Percentiles rank a stretch among this genome's conserved stretches.
phyloP scores from a whole-genome alignment of 2,329 filamentous ascomycete species.

The Apiospora pterosperma region DNA sequence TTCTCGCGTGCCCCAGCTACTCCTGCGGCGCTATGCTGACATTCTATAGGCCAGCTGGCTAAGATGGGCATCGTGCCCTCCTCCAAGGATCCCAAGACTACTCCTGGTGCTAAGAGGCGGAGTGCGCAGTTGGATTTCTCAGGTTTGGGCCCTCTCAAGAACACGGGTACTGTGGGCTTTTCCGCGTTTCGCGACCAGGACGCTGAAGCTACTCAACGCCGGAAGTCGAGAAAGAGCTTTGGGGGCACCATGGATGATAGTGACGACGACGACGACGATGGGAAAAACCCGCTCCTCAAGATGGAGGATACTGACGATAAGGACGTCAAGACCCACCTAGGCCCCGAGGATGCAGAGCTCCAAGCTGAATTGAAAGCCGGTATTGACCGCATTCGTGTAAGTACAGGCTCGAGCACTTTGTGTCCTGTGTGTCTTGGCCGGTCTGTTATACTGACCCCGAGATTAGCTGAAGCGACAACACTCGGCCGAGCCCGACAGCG shows the following conservation, averaged over 20 bases:
- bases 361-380: conserved; percentile 76
- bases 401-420: conserved; percentile 21
- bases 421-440: too few relatives aligned
- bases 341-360: conserved; percentile 68
- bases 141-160: conserved; percentile 77
- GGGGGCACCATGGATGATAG: conserved; percentile 58
- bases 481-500: conserved; percentile 64
- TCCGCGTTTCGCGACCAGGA: conserved; percentile 77
- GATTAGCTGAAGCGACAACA: conserved; percentile 75
- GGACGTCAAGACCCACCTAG: conserved; percentile 56
- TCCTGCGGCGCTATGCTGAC: conserved; percentile 15
- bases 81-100: conserved; percentile 60
- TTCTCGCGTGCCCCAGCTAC: conserved; percentile 18
- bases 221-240: conserved; percentile 59
- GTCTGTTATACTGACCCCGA: neutral
- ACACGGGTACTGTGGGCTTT: conserved; percentile 86
- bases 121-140: conserved; percentile 84
- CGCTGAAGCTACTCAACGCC: conserved; percentile 51
- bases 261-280: conserved; percentile 74
- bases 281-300: conserved; percentile 63
- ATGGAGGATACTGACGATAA: conserved; percentile 64
- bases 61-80: conserved; percentile 89
- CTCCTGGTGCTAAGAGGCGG: conserved; percentile 67
- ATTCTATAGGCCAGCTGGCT: conserved; percentile 73
- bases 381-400: conserved; percentile 76